These are phyloP conservation scores for Teunomyces funiuensis DNA, from an alignment of 805 yeast species.

Conservation along the genomic window DNA sequence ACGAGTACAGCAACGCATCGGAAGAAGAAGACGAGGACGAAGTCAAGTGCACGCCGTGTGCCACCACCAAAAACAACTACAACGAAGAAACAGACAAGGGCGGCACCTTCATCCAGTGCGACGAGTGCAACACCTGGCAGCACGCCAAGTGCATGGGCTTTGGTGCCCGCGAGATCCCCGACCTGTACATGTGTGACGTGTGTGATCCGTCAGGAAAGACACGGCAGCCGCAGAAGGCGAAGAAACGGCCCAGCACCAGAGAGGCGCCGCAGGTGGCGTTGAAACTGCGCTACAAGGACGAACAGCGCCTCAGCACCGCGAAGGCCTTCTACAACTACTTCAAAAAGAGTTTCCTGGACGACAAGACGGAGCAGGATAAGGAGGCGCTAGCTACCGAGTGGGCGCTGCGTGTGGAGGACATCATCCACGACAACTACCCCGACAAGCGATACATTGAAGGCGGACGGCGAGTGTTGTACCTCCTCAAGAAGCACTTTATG, in stretches of 20 bases:
- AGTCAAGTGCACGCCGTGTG: slow-evolving; percentile 63
- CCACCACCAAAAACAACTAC: slow-evolving; percentile 56
- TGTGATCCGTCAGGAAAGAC: slow-evolving; percentile 42
- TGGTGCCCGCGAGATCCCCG: slow-evolving; percentile 40
- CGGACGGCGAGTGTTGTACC: slow-evolving; percentile 64
- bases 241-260: too few species aligned
- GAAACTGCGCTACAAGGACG: slow-evolving; percentile 21
- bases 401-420: slow-evolving; percentile 54
- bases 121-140: slow-evolving; percentile 68
- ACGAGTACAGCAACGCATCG: slow-evolving; percentile 4
- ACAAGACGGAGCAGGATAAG: slow-evolving; percentile 18
- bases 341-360: slow-evolving; percentile 36
- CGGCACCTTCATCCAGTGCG: slow-evolving; percentile 68
- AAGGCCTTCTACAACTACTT: slow-evolving; percentile 52
- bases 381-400: slow-evolving; percentile 41
- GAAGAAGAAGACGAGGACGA: slow-evolving; percentile 28
- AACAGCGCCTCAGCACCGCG: slow-evolving; percentile 48
- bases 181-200: slow-evolving; percentile 51
- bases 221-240: neutral
- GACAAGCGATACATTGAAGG: slow-evolving; percentile 59
- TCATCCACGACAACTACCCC: slow-evolving; percentile 34
- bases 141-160: slow-evolving; percentile 64
- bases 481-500: slow-evolving; percentile 62
- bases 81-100: slow-evolving; percentile 53
- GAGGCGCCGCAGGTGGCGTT: slow-evolving; percentile 15